Evolutionary conservation across 2,329 filamentous ascomycete species (phyloP).

Genomic region (Trichoderma afroharzianum): DNA sequence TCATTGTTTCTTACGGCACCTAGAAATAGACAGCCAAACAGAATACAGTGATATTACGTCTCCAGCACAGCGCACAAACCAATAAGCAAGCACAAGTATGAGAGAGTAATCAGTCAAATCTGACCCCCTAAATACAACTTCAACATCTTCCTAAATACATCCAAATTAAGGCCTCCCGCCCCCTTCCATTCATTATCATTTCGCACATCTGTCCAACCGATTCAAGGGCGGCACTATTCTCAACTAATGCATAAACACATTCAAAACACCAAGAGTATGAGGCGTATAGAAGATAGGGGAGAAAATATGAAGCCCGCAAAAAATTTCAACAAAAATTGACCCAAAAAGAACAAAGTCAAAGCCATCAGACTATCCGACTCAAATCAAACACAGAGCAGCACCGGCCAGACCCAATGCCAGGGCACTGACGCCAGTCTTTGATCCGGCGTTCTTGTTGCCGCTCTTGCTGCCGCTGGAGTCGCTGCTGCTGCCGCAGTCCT

Average conservation of each 20-base stretch:
- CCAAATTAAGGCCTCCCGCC: neutral
- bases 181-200: constrained; percentile 4
- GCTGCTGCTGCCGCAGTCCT: constrained; percentile 35
- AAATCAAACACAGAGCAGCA: constrained; percentile 34
- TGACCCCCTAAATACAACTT: neutral
- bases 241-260: constrained; percentile 6
- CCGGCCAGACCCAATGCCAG: constrained; percentile 38
- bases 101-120: neutral
- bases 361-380: neutral
- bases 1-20: neutral
- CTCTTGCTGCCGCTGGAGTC: constrained; percentile 30
- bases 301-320: neutral
- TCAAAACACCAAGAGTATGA: neutral
- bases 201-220: neutral
- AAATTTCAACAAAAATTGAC: neutral
- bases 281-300: neutral
- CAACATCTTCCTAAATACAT: neutral
- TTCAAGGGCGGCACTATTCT: neutral
- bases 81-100: neutral
- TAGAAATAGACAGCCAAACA: neutral
- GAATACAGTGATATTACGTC: neutral
- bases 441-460: constrained; percentile 32
- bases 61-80: neutral
- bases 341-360: neutral
- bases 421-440: constrained; percentile 33